Evolutionary conservation across 257 asterid genomes (phyloP), one percentile per base, ranked within the genome.

Genomic region (Nyctanthes arbortristis): DNA sequence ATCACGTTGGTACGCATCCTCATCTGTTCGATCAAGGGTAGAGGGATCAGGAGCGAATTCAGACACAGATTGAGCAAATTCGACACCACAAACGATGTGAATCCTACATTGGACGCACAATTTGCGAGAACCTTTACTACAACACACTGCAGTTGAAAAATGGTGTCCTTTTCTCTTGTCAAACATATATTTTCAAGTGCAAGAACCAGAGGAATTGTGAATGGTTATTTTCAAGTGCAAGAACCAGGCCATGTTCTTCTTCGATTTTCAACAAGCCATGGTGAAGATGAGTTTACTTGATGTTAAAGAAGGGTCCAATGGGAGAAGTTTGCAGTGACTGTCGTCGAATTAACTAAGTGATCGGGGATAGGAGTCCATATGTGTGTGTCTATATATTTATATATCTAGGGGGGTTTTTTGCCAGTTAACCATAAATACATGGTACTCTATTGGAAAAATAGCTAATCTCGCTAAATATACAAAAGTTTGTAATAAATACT

Each of bases 161-260:
- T 0, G 97, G 98, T 0, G 84, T 93, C 29, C 88, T 93, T 10
- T 80, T 84, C 78, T 87, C 97, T 3, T 97, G 90, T 78, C 97
- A 93, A 79, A 85, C 98, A 0, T 84, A n/a, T n/a, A n/a, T n/a
- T n/a, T n/a, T n/a, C n/a, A n/a, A n/a, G n/a, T n/a, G n/a, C n/a
- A n/a, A n/a, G n/a, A n/a, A n/a, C n/a, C n/a, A n/a, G n/a, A n/a
- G n/a, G n/a, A n/a, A n/a, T n/a, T n/a, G n/a, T n/a, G n/a, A n/a
- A n/a, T n/a, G n/a, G n/a, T n/a, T 93, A 36, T 82, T 73, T 18
- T 82, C 64, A 0, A 56, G 85, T 18, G 80, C 84, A 0, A 69
- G 55, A 24, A 93, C 70, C 79, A 78, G 76, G 97, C 97, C 55
- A 76, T 84, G 89, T 93, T 93, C 76, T 88, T 87, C 88, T 47